These are phyloP conservation scores for Globisporangium ultimum DNA, from an alignment of 352 stramenopile genomes.

Conservation along the genomic window DNA sequence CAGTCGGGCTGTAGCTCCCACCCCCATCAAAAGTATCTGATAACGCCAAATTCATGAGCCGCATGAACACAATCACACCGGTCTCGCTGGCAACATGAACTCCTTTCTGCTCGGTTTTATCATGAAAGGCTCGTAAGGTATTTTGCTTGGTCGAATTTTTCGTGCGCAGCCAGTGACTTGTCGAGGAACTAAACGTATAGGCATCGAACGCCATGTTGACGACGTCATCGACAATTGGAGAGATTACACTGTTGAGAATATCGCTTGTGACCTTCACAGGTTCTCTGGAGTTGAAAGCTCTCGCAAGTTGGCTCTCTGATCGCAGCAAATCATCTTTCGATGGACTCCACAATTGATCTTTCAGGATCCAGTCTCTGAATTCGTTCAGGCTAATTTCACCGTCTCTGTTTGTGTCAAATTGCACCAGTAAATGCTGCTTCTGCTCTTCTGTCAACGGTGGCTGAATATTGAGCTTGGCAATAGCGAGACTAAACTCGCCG, in stretches of 20 bases:
- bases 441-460: constrained; percentile 49
- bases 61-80: constrained; percentile 40
- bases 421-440: constrained; percentile 38
- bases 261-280: constrained; percentile 15
- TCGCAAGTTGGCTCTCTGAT: not conserved
- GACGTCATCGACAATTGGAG: constrained; percentile 35
- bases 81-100: constrained; percentile 6
- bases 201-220: constrained; percentile 37
- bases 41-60: constrained; percentile 34
- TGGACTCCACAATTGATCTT: constrained; percentile 56
- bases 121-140: constrained; percentile 5
- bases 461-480: constrained; percentile 47
- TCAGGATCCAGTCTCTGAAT: constrained; percentile 67
- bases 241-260: constrained; percentile 27
- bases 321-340: not conserved
- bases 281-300: not conserved
- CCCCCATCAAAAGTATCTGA: constrained; percentile 13
- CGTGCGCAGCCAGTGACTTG: constrained; percentile 35
- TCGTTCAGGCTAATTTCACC: constrained; percentile 62
- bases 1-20: constrained; percentile 11
- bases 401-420: constrained; percentile 73
- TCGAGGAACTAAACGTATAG: constrained; percentile 26
- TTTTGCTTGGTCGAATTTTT: constrained; percentile 21
- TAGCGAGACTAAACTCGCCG: constrained; percentile 53
- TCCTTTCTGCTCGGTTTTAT: constrained; percentile 12